These are phyloP conservation scores for Fusarium setosum DNA, from an alignment of 2,329 filamentous ascomycete species.

Conservation along the genomic window DNA sequence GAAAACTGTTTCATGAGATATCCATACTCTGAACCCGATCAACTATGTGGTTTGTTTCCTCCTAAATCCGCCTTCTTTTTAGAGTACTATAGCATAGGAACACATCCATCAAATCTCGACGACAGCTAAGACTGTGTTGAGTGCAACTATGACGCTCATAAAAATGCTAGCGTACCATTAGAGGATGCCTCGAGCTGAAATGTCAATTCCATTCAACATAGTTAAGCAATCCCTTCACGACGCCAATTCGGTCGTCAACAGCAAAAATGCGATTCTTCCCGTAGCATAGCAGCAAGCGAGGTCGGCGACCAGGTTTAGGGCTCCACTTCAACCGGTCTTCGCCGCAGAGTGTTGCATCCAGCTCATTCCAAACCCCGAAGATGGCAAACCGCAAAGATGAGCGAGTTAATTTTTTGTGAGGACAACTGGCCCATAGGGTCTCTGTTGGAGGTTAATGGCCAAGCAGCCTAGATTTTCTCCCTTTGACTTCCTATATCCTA, in stretches of 20 bases:
- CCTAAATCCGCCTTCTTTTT: no score
- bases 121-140: no score
- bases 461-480: constrained; percentile 1
- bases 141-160: constrained; percentile 8
- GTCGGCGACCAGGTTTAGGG: constrained; percentile 31
- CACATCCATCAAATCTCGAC: no score
- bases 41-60: no score
- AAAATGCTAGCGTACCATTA: background rate
- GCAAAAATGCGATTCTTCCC: constrained; percentile 31
- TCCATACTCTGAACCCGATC: background rate
- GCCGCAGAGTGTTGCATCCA: constrained; percentile 29
- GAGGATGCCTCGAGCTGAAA: background rate
- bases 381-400: constrained; percentile 20
- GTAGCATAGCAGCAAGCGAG: constrained; percentile 27
- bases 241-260: background rate
- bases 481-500: constrained; percentile 5
- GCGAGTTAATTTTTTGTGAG: constrained; percentile 6
- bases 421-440: background rate
- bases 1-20: no score
- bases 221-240: no score
- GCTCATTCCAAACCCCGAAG: constrained; percentile 14
- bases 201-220: background rate
- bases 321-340: constrained; percentile 37
- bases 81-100: no score
- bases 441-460: background rate